Evolutionary conservation across 805 yeast species (phyloP).

Genomic region (Saccharomyces eubayanus): DNA sequence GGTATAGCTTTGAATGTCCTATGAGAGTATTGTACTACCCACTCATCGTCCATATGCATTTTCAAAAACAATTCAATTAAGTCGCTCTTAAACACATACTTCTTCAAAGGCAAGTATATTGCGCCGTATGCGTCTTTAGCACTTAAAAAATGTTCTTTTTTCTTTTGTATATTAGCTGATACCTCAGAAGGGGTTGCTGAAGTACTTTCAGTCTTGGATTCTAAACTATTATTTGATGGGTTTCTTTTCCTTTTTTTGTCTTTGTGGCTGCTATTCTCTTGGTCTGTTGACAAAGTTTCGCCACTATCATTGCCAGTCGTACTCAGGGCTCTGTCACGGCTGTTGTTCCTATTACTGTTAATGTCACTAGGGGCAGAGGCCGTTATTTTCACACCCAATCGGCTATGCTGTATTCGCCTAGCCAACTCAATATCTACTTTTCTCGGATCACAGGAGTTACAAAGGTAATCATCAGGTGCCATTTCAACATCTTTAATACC

Average conservation of each 20-base stretch:
- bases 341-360: neutral
- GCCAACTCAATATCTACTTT: constrained; percentile 39
- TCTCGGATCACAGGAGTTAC: constrained; percentile 66
- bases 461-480: constrained; percentile 75
- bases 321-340: neutral
- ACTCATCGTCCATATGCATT: constrained; percentile 37
- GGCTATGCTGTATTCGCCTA: constrained; percentile 32
- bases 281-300: neutral
- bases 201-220: neutral
- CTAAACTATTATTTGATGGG: neutral
- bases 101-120: constrained; percentile 28
- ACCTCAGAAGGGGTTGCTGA: neutral
- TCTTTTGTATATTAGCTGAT: constrained; percentile 3
- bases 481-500: constrained; percentile 61
- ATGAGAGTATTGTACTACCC: constrained; percentile 10
- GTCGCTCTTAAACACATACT: constrained; percentile 37
- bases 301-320: constrained; percentile 1
- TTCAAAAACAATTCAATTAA: constrained; percentile 38
- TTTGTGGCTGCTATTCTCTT: neutral
- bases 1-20: constrained; percentile 18
- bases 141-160: constrained; percentile 28
- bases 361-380: neutral
- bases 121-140: constrained; percentile 33
- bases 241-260: neutral
- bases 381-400: constrained; percentile 1